Base-by-base conservation (phyloP, 2,329 filamentous ascomycete genomes). In the Pestalotiopsis sp. region DNA sequence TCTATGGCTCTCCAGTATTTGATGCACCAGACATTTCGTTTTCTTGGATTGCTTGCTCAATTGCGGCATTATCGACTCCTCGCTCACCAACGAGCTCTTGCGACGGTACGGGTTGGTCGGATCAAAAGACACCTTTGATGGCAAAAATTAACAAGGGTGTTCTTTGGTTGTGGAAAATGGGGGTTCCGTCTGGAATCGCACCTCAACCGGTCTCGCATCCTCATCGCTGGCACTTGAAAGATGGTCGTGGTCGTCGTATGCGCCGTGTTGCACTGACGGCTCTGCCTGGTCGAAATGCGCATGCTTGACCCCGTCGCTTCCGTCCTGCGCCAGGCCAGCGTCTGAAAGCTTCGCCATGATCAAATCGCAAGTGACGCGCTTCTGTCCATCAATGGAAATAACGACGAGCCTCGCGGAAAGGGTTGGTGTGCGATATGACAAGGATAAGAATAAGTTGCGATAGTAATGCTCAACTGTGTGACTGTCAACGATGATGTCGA, bases 11-110 rank as follows among this genome's bases (percentile, higher is more conserved):
- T 91, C 88, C 69, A 91, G 82, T 64, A 91, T 84, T 67, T 90
- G 86, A 75, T 92, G 89, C 39, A 91, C 89, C 48, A 91, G 83
- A 72, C 89, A 91, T 73, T 89, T 86, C 13, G 86, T 85, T 71
- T 83, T 83, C 69, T 79, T 77, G 40, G 67, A 70, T 38, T 77
- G 73, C 56, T 76, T 73, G 6, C 75, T 75, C 10, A 81, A 73
- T 64, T 80, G 71, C 4, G 82, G 81, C 7, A 74, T 70, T 17
- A 78, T 73, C 2, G 80, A 74, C 38, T 90, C 87, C 62, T 81
- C 80, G 4, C 83, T 76, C 13, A 90, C 86, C 62, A 92, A 82
- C 13, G 89, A 91, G 73, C 88, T 90, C 79, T 91, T 92, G 68
- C 89, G 85, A 24, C 89, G 86, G 73, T 90, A 89, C 0, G 84